phyloP scores from a whole-genome alignment of 495 filamentous ascomycete genomes.

The Xylaria palmicola region DNA sequence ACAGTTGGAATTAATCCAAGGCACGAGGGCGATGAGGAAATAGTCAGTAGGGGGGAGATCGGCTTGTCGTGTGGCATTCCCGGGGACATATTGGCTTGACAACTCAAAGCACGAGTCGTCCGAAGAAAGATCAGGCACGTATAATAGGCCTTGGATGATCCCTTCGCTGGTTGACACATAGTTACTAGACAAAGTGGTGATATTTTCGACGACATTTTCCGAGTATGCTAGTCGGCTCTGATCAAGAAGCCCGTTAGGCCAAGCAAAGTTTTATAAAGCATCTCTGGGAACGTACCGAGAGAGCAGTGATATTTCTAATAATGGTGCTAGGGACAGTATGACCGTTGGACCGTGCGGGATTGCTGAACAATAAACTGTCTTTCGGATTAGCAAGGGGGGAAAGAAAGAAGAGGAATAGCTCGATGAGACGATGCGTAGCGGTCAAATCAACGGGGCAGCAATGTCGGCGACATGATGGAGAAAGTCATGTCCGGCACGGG shows the following conservation, averaged over 20 bases:
- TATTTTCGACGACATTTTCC: slow-evolving; percentile 55
- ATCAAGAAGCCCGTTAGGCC: background rate
- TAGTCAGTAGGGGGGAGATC: slow-evolving; percentile 69
- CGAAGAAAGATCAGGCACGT: slow-evolving; percentile 66
- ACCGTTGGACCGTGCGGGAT: slow-evolving; percentile 41
- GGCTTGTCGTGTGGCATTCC: slow-evolving; percentile 67
- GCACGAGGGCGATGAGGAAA: slow-evolving; percentile 72
- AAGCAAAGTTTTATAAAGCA: background rate
- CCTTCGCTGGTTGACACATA: slow-evolving; percentile 52
- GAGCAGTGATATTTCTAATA: slow-evolving; percentile 48
- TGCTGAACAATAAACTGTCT: slow-evolving; percentile 47
- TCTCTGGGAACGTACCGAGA: slow-evolving; percentile 39
- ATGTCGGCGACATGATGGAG: background rate
- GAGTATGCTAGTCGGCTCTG: slow-evolving; percentile 67
- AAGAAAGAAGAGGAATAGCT: background rate
- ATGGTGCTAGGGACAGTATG: slow-evolving; percentile 45
- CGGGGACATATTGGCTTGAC: slow-evolving; percentile 59
- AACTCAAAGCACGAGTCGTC: slow-evolving; percentile 60
- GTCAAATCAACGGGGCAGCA: background rate
- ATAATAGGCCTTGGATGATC: slow-evolving; percentile 70
- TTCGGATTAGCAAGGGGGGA: slow-evolving; percentile 1
- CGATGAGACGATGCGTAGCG: background rate
- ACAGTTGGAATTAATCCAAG: slow-evolving; percentile 77
- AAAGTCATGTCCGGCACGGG: background rate
- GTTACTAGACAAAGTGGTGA: slow-evolving; percentile 70